phyloP scores from a whole-genome alignment of 2,329 filamentous ascomycete species.

The Aspergillus sp. region DNA sequence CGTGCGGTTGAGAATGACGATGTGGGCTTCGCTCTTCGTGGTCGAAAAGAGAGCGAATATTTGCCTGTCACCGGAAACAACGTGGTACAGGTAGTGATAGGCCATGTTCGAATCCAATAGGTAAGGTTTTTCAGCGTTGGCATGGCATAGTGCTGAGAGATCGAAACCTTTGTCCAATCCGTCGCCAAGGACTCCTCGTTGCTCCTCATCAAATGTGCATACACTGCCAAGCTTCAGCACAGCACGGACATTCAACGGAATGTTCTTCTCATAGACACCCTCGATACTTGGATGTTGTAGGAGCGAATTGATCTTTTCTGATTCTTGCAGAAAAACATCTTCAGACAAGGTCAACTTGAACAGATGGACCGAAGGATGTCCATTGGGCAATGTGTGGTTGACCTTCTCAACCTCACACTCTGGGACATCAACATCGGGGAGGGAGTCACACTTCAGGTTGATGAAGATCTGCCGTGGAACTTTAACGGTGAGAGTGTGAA shows the following conservation, averaged over 20 bases:
- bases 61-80: constrained; percentile 81
- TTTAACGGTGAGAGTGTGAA: constrained; percentile 80
- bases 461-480: constrained; percentile 86
- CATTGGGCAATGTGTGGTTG: constrained; percentile 87
- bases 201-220: constrained; percentile 87
- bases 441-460: constrained; percentile 78
- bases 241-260: constrained; percentile 79
- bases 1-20: constrained; percentile 79
- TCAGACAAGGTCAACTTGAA: constrained; percentile 92
- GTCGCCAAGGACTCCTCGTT: constrained; percentile 83
- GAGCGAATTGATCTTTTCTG: constrained; percentile 71
- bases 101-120: constrained; percentile 66
- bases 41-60: constrained; percentile 93
- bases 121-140: constrained; percentile 64
- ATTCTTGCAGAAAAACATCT: constrained; percentile 75
- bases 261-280: constrained; percentile 91
- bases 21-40: constrained; percentile 67
- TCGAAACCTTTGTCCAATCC: constrained; percentile 94
- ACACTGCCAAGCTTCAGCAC: constrained; percentile 82
- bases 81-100: constrained; percentile 90
- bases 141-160: constrained; percentile 64
- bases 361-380: constrained; percentile 85
- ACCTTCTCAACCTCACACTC: constrained; percentile 89
- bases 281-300: constrained; percentile 94
- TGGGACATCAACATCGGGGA: constrained; percentile 80